Percentiles rank a stretch among this genome's conserved stretches.
These are phyloP conservation scores for Russula vinacea DNA, from an alignment of 768 basidiomycete genomes.

Conservation along the genomic window DNA sequence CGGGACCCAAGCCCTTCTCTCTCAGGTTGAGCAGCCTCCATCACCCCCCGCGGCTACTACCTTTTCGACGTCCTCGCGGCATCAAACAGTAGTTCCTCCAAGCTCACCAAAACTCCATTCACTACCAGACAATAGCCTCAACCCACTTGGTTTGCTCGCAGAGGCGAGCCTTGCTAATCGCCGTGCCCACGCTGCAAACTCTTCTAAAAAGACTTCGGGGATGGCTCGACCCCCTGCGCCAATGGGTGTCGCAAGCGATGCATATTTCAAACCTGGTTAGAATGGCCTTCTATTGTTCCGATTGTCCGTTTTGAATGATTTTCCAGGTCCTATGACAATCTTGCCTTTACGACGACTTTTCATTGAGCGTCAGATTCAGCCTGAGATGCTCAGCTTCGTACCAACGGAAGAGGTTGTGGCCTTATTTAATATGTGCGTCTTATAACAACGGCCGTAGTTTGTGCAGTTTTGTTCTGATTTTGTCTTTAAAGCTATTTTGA, in stretches of 20 bases:
- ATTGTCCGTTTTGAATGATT: slow-evolving; percentile 14
- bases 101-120: slow-evolving; percentile 85
- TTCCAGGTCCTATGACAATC: slow-evolving; percentile 80
- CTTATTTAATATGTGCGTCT: slow-evolving; percentile 81
- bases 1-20: slow-evolving; percentile 26
- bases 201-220: slow-evolving; percentile 15
- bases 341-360: slow-evolving; percentile 76
- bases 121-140: slow-evolving; percentile 87
- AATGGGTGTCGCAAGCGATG: slow-evolving; percentile 77
- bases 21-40: slow-evolving; percentile 21
- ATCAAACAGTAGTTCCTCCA: slow-evolving; percentile 36
- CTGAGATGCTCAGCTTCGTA: slow-evolving; percentile 90
- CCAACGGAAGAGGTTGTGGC: slow-evolving; percentile 85
- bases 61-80: slow-evolving; percentile 33
- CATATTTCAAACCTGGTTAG: slow-evolving; percentile 86
- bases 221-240: slow-evolving; percentile 36
- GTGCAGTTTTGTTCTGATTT: slow-evolving; percentile 19
- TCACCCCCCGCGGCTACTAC: slow-evolving; percentile 18
- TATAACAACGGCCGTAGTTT: slow-evolving; percentile 2
- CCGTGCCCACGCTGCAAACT: slow-evolving; percentile 47
- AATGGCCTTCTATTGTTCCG: slow-evolving; percentile 3
- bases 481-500: slow-evolving; percentile 59
- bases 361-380: slow-evolving; percentile 87
- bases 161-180: slow-evolving; percentile 83
- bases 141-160: slow-evolving; percentile 88